A percentile compares a stretch with the other conserved stretches of the same genome.
These are phyloP conservation scores for Pseudocercospora macadamiae DNA, from an alignment of 2,329 filamentous ascomycete genomes.

Conservation along the genomic window DNA sequence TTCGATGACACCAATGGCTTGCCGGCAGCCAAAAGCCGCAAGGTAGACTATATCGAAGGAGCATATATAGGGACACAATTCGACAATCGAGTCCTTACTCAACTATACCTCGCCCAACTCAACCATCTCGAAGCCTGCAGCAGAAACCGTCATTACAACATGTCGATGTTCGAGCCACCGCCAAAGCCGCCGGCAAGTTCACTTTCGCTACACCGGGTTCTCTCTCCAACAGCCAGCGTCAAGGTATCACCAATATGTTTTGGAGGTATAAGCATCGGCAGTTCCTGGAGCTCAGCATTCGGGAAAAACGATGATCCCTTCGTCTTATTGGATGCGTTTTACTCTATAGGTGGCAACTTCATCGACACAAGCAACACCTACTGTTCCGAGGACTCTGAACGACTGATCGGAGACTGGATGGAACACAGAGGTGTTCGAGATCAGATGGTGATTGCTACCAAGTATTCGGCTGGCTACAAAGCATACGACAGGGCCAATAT, in stretches of 20 bases:
- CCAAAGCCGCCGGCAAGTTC: background rate
- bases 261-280: constrained; percentile 10
- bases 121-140: background rate
- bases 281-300: constrained; percentile 5
- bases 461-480: constrained; percentile 37
- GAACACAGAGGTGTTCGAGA: constrained; percentile 55
- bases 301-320: constrained; percentile 9
- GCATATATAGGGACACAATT: background rate
- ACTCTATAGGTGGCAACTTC: constrained; percentile 41
- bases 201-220: background rate
- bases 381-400: constrained; percentile 36
- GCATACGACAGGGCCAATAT: constrained; percentile 16
- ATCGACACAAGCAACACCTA: constrained; percentile 48
- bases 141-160: background rate
- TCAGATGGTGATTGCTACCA: constrained; percentile 65
- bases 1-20: background rate
- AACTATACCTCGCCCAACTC: background rate
- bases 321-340: constrained; percentile 36
- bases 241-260: constrained; percentile 4
- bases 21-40: background rate
- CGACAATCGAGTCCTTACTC: background rate
- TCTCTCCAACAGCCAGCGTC: constrained; percentile 3
- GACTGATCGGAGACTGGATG: constrained; percentile 35
- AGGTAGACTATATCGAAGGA: background rate
- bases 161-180: constrained; percentile 1